Percentiles rank a stretch among this genome's conserved stretches.
phyloP scores from a whole-genome alignment of 345 rosid species.

The Eucalyptus rudis region DNA sequence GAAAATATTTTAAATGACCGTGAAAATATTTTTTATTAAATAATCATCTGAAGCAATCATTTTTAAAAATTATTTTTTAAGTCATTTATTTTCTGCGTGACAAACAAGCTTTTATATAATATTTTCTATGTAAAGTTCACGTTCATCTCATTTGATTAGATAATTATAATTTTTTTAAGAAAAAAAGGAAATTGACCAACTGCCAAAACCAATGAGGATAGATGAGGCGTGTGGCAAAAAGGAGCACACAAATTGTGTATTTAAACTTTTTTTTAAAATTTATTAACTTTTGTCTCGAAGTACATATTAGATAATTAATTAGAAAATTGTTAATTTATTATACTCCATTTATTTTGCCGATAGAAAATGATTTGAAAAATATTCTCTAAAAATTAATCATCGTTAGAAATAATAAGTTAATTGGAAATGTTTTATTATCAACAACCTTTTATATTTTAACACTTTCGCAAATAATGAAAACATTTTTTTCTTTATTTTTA shows the following conservation, averaged over 20 bases:
- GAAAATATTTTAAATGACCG: too few species aligned
- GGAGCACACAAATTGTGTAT: fast-evolving
- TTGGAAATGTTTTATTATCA: fast-evolving
- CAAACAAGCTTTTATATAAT: fast-evolving
- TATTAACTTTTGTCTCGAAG: fast-evolving
- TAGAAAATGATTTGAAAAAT: too few species aligned
- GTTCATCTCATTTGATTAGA: fast-evolving
- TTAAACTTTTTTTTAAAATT: neutral
- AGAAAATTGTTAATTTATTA: neutral
- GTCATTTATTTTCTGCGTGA: fast-evolving
- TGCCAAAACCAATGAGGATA: fast-evolving
- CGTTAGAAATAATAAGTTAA: neutral
- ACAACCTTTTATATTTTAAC: fast-evolving
- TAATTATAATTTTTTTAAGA: too few species aligned
- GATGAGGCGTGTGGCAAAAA: neutral
- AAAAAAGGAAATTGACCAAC: neutral
- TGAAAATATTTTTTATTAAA: too few species aligned
- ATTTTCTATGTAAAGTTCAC: too few species aligned
- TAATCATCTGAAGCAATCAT: fast-evolving
- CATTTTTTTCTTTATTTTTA: neutral
- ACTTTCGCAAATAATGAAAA: fast-evolving
- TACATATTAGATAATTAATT: fast-evolving
- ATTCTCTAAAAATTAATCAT: fast-evolving
- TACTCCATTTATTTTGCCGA: fast-evolving
- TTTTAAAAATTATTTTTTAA: fast-evolving